A percentile compares a stretch with the other conserved stretches of the same genome.
phyloP scores from a whole-genome alignment of 2,329 filamentous ascomycete genomes.

The Trichophyton verrucosum region DNA sequence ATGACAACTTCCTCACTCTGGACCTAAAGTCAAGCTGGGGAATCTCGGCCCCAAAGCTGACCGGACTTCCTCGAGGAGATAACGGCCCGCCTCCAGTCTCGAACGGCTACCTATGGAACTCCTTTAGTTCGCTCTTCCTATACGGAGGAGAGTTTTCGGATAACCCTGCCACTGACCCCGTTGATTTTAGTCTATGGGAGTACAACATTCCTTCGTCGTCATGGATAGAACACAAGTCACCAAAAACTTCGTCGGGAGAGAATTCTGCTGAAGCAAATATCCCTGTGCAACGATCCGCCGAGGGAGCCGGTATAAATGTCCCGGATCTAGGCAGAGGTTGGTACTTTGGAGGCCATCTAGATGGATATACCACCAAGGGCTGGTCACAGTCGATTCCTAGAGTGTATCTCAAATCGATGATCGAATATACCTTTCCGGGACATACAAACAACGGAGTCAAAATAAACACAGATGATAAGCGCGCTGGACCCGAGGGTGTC shows the following conservation, averaged over 20 bases:
- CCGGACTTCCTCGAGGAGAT: constrained; percentile 47
- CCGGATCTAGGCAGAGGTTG: constrained; percentile 58
- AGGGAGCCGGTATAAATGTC: constrained; percentile 60
- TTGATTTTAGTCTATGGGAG: constrained; percentile 54
- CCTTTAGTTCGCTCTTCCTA: constrained; percentile 55
- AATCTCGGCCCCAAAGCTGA: constrained; percentile 49
- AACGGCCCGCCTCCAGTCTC: constrained; percentile 59
- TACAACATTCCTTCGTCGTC: constrained; percentile 48
- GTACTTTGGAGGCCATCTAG: constrained; percentile 68
- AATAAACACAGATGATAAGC: constrained; percentile 40
- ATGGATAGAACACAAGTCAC: constrained; percentile 53
- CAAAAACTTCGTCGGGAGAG: constrained; percentile 51
- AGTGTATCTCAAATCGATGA: constrained; percentile 59
- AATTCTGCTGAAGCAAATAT: constrained; percentile 45
- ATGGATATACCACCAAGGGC: constrained; percentile 49
- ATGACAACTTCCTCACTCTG: constrained; percentile 60
- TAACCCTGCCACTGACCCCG: constrained; percentile 44
- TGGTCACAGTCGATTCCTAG: constrained; percentile 55
- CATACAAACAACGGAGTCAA: constrained; percentile 52
- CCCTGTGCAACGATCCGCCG: constrained; percentile 55
- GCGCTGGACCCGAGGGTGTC: constrained; percentile 49
- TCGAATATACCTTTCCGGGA: constrained; percentile 65
- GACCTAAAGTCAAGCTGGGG: constrained; percentile 64
- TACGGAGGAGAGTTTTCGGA: constrained; percentile 66
- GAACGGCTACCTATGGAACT: constrained; percentile 65